Base-by-base conservation (phyloP, 2,329 filamentous ascomycete species). In the Fusarium abutilonis region DNA sequence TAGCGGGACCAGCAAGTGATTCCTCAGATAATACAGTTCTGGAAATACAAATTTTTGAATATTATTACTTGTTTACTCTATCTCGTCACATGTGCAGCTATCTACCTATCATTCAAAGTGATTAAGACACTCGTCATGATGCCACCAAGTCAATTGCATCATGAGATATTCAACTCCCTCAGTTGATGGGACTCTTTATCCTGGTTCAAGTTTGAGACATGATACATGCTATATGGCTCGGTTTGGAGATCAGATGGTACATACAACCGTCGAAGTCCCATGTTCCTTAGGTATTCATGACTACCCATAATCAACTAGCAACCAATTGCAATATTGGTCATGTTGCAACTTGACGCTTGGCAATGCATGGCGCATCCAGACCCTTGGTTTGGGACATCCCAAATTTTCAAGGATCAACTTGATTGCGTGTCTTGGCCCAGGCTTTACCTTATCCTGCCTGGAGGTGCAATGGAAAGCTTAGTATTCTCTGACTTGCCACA, bases 1-100 rank as follows among this genome's bases (percentile, higher is more conserved):
- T 14, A 7, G 39, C 15, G 26, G 39, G 42, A 46, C 40, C 35
- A 51, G 23, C 15, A 28, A 28, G 13, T 34, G 34, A 35, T 26
- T 46, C 9, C 10, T 41, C 21, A 32, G 32, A 49, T 34, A 57
- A 59, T 28, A 32, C 51, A 28, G 50, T 43, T 31, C 43, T 46
- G 46, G 52, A 66, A 56, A 67, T 62, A 57, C 43, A 59, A 60
- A 40, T 23, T 43, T 53, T 58, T 52, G 53, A 67, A 55, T 64
- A 58, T 17, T 21, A 31, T 23, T 34, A 34, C 19, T 19, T 19
- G 34, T 31, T 17, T 6, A 13, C 6, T 26, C n/a, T 13, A 13
- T 10, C 4, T 35, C 13, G 5, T 34, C 6, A 2, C 13, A 32
- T n/a, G 31, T n/a, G 31, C 29, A 11, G 11, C n/a, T 34, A 6